These are phyloP conservation scores for Phytopythium aichiense DNA, from an alignment of 352 stramenopile species.

Conservation along the genomic window DNA sequence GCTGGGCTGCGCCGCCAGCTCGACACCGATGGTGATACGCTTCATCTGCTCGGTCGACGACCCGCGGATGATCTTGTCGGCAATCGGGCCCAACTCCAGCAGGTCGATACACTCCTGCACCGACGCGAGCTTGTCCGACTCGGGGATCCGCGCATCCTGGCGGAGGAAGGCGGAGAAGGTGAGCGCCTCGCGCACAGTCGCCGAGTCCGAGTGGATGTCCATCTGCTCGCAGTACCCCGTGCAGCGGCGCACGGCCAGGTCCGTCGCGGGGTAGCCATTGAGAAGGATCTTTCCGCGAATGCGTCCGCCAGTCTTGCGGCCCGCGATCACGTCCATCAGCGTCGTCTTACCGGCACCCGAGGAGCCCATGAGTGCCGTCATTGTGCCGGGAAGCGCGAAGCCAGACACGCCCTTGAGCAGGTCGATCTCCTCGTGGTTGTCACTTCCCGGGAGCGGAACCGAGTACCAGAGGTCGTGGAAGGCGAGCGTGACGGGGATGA, in stretches of 20 bases:
- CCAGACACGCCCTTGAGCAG: conserved; percentile 43
- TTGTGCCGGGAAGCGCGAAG: conserved; percentile 32
- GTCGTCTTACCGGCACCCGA: conserved; percentile 70
- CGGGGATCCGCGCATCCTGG: conserved; percentile 24
- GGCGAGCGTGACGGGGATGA: conserved; percentile 28
- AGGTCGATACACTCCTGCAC: conserved; percentile 29
- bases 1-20: no score
- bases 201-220: conserved; percentile 86
- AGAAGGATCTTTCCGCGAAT: conserved; percentile 78
- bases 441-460: conserved; percentile 20
- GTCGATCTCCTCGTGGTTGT: conserved; percentile 22
- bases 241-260: conserved; percentile 22
- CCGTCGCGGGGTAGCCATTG: conserved; percentile 66
- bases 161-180: conserved; percentile 82
- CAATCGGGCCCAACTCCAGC: conserved; percentile 17
- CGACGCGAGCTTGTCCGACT: conserved; percentile 24
- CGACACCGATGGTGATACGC: no score
- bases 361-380: conserved; percentile 51
- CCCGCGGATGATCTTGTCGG: conserved; percentile 24
- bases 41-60: no score
- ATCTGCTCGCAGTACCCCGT: conserved; percentile 82
- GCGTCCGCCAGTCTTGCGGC: conserved; percentile 83
- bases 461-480: conserved; percentile 44
- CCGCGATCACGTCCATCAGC: conserved; percentile 89
- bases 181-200: conserved; percentile 83